Evolutionary conservation across 768 basidiomycete species (phyloP).

Genomic region (Suillus occidentalis): DNA sequence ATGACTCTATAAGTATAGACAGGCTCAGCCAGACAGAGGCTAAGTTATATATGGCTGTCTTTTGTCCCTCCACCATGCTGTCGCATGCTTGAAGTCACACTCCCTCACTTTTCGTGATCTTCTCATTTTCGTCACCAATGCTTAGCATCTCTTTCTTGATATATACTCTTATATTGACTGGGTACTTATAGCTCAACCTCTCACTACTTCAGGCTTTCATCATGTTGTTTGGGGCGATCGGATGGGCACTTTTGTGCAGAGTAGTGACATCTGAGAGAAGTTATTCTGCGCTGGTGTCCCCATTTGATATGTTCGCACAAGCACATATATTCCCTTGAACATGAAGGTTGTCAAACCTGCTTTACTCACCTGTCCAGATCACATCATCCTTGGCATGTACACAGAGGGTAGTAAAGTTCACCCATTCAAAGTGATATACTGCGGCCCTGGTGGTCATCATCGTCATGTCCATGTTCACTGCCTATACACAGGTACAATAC

Average conservation of each 20-base stretch:
- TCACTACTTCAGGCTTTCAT: background rate
- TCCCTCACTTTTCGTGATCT: no score
- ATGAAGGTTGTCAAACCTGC: background rate
- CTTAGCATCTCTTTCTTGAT: background rate
- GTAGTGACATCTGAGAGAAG: background rate
- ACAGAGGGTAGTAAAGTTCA: background rate
- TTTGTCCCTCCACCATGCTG: background rate
- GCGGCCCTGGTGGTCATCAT: background rate
- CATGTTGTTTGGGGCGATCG: background rate
- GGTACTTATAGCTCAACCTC: background rate
- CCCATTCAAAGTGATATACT: constrained; percentile 1
- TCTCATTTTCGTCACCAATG: no score
- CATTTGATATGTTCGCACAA: background rate
- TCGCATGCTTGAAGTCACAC: background rate
- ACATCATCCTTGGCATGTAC: constrained; percentile 2
- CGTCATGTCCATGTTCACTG: background rate
- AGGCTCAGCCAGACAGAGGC: background rate
- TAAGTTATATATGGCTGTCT: background rate
- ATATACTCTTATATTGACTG: constrained; percentile 9
- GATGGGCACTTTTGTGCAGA: constrained; percentile 8
- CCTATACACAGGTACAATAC: background rate
- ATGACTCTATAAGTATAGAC: background rate
- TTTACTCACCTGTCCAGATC: background rate
- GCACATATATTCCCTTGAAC: background rate
- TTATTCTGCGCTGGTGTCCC: constrained; percentile 4